Percentiles rank a stretch among this genome's conserved stretches.
phyloP scores from a whole-genome alignment of 331 rosid genomes.

The Stylosanthes scabra region DNA sequence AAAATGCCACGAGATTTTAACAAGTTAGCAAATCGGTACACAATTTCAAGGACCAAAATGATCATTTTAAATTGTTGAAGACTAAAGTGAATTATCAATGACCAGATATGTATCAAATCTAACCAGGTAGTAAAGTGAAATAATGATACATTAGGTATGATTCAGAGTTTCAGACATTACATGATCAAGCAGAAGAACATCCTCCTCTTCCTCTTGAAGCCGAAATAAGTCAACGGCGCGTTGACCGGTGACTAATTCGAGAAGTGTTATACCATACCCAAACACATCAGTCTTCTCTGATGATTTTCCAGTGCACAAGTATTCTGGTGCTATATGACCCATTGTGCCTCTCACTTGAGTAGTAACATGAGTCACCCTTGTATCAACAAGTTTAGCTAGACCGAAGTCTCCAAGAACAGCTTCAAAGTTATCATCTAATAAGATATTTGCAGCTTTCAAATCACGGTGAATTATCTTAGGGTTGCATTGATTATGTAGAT shows the following conservation, averaged over 20 bases:
- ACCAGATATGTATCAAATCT: neutral
- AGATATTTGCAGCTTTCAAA: conserved; percentile 92
- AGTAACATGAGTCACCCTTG: conserved; percentile 82
- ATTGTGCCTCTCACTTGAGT: conserved; percentile 96
- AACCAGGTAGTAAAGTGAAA: neutral
- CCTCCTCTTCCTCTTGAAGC: conserved; percentile 94
- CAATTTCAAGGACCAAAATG: too few relatives aligned
- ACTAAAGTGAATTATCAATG: too few relatives aligned
- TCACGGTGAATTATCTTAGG: conserved; percentile 97
- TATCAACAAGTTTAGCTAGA: conserved; percentile 77
- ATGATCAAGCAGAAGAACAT: conserved; percentile 93
- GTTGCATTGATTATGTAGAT: conserved; percentile 86
- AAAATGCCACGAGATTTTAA: too few relatives aligned
- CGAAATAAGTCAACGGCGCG: conserved; percentile 89
- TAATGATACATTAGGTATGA: conserved; percentile 4
- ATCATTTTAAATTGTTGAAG: too few relatives aligned
- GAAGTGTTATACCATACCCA: conserved; percentile 96
- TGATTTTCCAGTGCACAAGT: conserved; percentile 90
- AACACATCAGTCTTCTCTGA: conserved; percentile 93
- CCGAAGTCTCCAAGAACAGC: conserved; percentile 97
- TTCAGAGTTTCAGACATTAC: conserved; percentile 50
- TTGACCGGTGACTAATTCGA: conserved; percentile 89
- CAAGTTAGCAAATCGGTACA: too few relatives aligned
- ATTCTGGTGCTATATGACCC: conserved; percentile 99
- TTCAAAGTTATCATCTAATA: conserved; percentile 82